phyloP scores from a whole-genome alignment of 257 asterid species.

The Schizonepeta tenuifolia region DNA sequence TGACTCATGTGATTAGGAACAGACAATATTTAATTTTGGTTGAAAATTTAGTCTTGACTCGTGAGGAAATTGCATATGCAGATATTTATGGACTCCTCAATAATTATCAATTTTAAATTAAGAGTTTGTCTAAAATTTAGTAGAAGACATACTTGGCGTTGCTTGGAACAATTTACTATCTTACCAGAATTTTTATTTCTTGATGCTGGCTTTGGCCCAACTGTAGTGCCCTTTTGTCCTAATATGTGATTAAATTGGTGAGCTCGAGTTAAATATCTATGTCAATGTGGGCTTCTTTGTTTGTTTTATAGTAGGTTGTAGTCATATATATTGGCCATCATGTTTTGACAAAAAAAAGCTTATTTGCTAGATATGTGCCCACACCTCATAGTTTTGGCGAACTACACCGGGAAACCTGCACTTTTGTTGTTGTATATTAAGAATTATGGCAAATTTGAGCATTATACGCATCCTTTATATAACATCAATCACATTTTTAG shows the following conservation, averaged over 20 bases:
- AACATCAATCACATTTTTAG: background rate
- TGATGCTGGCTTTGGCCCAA: constrained; percentile 3
- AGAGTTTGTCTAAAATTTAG: constrained; percentile 11
- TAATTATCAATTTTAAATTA: background rate
- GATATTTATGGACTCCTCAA: constrained; percentile 13
- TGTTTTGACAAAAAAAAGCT: constrained; percentile 7
- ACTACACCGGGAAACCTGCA: background rate
- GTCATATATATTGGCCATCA: constrained; percentile 7
- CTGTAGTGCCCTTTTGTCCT: constrained; percentile 21
- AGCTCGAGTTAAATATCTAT: constrained; percentile 1
- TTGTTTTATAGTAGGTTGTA: constrained; percentile 1
- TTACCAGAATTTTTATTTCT: constrained; percentile 5
- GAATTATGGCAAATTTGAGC: background rate
- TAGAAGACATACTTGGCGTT: constrained; percentile 15
- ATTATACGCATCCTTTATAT: background rate
- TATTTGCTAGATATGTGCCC: constrained; percentile 15
- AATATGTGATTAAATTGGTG: constrained; percentile 3
- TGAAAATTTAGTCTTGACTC: constrained; percentile 25
- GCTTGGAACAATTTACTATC: constrained; percentile 10
- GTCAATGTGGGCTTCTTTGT: constrained; percentile 14
- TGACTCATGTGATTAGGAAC: background rate
- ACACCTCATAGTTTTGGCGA: background rate
- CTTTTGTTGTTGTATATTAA: constrained; percentile 8
- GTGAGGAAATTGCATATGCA: background rate
- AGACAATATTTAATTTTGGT: background rate